Base-by-base conservation (phyloP, 352 stramenopile species). In the Globisporangium megalacanthum region DNA sequence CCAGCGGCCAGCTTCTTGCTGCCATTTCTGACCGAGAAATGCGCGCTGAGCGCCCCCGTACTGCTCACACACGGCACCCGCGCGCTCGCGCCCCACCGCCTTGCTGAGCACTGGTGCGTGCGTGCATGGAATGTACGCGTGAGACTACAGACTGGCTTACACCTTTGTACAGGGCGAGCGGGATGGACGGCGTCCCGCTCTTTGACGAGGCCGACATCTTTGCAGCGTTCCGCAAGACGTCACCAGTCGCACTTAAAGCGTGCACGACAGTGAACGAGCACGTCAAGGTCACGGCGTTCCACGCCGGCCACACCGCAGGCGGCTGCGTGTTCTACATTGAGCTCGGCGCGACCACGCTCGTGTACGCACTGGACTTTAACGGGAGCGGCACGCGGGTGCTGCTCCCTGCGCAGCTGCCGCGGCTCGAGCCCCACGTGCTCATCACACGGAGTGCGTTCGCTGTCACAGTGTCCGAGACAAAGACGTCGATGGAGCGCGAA, bases 361-460 rank as follows among this genome's bases (percentile, higher is more conserved):
- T 94, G 22, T 92, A 74, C 25, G 82, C 85, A 22, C 86, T 84
- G 29, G 83, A 89, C 52, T 93, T 95, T 60, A 93, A 91, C 56
- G 62, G 90, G 39, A 73, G 72, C 22, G 83, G 83, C 13, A 81
- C 78, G 3, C 73, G 83, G 52, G 78, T 95, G 44, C 49, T 95
- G 9, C 62, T 88, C 19, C 78, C 82, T 1, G 75, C 80, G 6
- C 65, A 88, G 53, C 86, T 95, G 42, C 86, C 86, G 46, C 67
- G 78, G 9, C 59, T 91, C 31, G 68, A 79, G 25, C 80, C 83
- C 3, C 79, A 58, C 42, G 75, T 69, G 0, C 57, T 93, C 46
- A 72, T 95, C 47, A 83, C 80, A 8, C 66, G 82, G 6, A 92
- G 86, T 31, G 68, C 77, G 4, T 94, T 93, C 62, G 82, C 84